Base-by-base conservation (phyloP, 257 asterid species). In the Paulownia fortunei region DNA sequence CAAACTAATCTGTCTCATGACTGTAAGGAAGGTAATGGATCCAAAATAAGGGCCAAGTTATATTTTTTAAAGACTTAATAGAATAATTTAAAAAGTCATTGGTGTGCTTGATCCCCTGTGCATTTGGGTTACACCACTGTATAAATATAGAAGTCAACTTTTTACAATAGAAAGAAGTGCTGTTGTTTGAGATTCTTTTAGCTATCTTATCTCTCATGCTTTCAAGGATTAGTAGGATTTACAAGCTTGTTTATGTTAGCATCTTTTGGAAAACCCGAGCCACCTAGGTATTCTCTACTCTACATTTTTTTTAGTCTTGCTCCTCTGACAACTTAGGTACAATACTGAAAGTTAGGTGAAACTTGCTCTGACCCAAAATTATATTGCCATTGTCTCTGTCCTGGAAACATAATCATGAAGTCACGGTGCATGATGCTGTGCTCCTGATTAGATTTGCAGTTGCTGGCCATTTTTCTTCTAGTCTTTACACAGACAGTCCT, bases 191-290 rank as follows among this genome's bases (percentile, higher is more conserved):
- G 16, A 61, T 42, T 59, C 27, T n/a, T 11, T 36, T 37, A 27
- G 30, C 67, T 37, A 13, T 55, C 58, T 9, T 79, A 11, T 26
- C 51, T 61, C n/a, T 10, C 39, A 34, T 72, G 58, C 54, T 60
- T 47, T 37, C 60, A 49, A 39, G 67, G 34, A 55, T 52, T 39
- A 63, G 49, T 39, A 18, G 21, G 79, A 51, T 49, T 41, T 55
- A 55, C 79, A 80, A 18, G 39, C 75, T 32, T 59, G 36, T 55
- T 52, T 55, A n/a, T 44, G 10, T 59, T 52, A 5, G 65, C 72
- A 6, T 76, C 76, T 23, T 55, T 16, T 34, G 23, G 49, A 3
- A 61, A 54, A 16, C 21, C 30, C 8, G 21, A 68, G 59, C 36
- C 55, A 42, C 16, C 36, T 59, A 30, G 36, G 1, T 56, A 12